Evolutionary conservation across 148 eudicot genomes (phyloP).

Genomic region (Amaranthus cruentus): DNA sequence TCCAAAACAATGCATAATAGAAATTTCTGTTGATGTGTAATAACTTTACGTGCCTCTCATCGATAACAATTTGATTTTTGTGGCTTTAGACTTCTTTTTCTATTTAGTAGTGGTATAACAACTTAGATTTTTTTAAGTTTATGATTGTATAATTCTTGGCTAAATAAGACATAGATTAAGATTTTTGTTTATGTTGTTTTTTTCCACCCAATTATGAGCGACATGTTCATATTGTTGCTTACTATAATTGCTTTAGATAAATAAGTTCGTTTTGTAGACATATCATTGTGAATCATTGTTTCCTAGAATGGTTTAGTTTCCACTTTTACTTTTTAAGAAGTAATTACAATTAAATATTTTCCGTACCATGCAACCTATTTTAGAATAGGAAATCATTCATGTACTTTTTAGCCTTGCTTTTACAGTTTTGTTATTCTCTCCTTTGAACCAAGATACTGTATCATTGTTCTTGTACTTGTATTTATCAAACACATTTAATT

Average conservation of each 20-base stretch:
- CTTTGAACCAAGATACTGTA: background rate
- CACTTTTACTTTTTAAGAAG: too few species aligned
- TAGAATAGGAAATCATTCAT: slow-evolving; percentile 1
- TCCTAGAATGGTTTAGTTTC: too few species aligned
- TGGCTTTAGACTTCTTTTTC: background rate
- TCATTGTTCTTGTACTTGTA: background rate
- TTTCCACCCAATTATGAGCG: too few species aligned
- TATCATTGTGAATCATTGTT: too few species aligned
- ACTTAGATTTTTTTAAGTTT: too few species aligned
- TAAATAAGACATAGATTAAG: too few species aligned
- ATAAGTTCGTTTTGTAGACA: too few species aligned
- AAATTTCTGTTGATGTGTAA: background rate
- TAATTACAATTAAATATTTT: too few species aligned
- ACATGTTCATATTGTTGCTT: too few species aligned
- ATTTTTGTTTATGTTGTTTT: too few species aligned
- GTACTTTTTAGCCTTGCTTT: background rate
- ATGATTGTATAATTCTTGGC: too few species aligned
- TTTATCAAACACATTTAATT: background rate
- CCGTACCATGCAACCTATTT: background rate
- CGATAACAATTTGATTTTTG: background rate
- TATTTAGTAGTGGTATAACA: background rate
- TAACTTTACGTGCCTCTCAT: background rate
- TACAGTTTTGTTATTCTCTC: background rate
- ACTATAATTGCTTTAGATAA: too few species aligned
- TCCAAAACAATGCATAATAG: background rate